These are phyloP conservation scores for Lachancea fermentati DNA, from an alignment of 805 yeast genomes.

Conservation along the genomic window DNA sequence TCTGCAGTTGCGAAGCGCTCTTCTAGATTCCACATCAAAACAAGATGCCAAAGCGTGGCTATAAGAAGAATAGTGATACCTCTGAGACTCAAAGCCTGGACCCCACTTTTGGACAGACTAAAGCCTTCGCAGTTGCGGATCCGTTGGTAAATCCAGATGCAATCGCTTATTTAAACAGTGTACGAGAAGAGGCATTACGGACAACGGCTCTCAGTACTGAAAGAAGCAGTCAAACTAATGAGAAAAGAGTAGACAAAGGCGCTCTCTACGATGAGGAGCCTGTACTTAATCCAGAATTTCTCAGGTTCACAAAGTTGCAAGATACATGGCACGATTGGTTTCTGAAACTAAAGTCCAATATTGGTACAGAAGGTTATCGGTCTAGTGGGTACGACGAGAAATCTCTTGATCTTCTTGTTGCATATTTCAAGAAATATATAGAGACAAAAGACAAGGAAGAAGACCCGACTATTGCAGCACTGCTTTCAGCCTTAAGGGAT, in stretches of 20 bases:
- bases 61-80: background rate
- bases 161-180: constrained; percentile 20
- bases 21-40: too few relatives aligned
- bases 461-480: constrained; percentile 13
- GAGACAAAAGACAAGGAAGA: constrained; percentile 4
- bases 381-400: constrained; percentile 18
- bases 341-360: constrained; percentile 1
- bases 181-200: constrained; percentile 26
- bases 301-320: constrained; percentile 1
- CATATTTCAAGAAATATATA: constrained; percentile 17
- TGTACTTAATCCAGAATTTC: background rate
- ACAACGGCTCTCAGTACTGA: constrained; percentile 10
- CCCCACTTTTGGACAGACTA: constrained; percentile 27
- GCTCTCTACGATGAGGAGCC: constrained; percentile 7
- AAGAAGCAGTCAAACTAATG: background rate
- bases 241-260: background rate
- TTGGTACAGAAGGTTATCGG: constrained; percentile 5
- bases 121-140: constrained; percentile 25
- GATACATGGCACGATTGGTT: constrained; percentile 8
- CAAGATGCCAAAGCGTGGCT: background rate
- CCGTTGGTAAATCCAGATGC: constrained; percentile 25
- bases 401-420: constrained; percentile 18
- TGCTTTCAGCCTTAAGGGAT: constrained; percentile 16
- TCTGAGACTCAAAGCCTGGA: constrained; percentile 13
- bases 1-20: too few relatives aligned